A percentile compares a stretch with the other conserved stretches of the same genome.
Evolutionary conservation across 2,329 filamentous ascomycete genomes (phyloP).

Genomic region (Aspergillus caelatus): DNA sequence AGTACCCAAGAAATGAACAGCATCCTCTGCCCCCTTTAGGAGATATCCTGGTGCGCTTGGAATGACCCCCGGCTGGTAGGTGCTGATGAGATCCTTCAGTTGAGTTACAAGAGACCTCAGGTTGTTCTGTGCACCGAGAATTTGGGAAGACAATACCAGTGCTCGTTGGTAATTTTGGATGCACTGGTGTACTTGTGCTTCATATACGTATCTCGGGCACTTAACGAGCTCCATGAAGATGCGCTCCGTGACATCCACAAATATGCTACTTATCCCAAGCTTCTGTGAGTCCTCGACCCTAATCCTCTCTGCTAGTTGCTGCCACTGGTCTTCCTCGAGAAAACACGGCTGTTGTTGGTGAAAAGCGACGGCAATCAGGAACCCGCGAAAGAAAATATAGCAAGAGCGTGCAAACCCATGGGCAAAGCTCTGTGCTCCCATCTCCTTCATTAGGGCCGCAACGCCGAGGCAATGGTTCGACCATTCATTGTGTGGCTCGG

Average conservation of each 20-base stretch:
- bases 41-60: background rate
- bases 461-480: constrained; percentile 41
- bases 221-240: background rate
- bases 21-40: background rate
- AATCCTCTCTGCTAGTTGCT: constrained; percentile 27
- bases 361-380: constrained; percentile 39
- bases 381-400: constrained; percentile 42
- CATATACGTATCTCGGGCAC: background rate
- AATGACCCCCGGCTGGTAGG: background rate
- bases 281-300: constrained; percentile 25
- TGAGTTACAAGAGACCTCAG: background rate
- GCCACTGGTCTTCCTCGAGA: constrained; percentile 38
- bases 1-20: background rate
- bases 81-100: background rate
- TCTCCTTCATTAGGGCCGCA: constrained; percentile 37
- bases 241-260: background rate
- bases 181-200: background rate
- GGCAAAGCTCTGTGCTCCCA: constrained; percentile 33
- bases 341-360: constrained; percentile 39
- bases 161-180: too few relatives aligned
- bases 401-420: constrained; percentile 37
- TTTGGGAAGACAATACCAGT: background rate
- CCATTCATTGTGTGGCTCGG: constrained; percentile 38
- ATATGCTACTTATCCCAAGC: background rate
- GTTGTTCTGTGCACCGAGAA: background rate